Evolutionary conservation across 2,329 filamentous ascomycete species (phyloP), one percentile per base, ranked within the genome.

Genomic region (Hymenoscyphus albidus): DNA sequence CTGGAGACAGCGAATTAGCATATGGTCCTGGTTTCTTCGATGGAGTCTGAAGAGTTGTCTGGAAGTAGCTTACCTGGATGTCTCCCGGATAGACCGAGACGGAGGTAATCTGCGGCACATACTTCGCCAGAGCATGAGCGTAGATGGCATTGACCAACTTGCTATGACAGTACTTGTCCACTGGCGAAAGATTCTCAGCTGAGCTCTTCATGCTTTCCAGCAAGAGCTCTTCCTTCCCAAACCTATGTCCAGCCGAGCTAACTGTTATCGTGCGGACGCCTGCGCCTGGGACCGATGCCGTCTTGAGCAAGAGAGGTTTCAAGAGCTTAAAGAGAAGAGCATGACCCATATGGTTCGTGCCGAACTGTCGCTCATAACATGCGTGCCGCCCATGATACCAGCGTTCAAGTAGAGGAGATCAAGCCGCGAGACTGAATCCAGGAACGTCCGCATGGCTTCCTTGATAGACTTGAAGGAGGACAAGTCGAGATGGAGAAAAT

Each of bases 281-380:
- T 1, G 68, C 54, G 5, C 63, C 64, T 0, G 27, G 27, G 27
- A 27, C 16, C 56, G 48, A 40, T 4, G 69, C 64, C 3, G 75
- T 76, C 16, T 65, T 67, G n/a, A 73, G 59, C 2, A 79, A 64
- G 2, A 70, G 70, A 9, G 76, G 77, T 1, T 77, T 64, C 16
- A 82, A 69, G 2, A 76, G 72, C 63, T 77, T 74, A n/a, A 77
- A 72, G n/a, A 83, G 73, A 2, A 80, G 75, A 5, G 80, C 79
- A 62, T 82, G 80, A 18, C 81, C 80, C 55, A 83, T 68, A 69
- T 83, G 80, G 63, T 84, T 84, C 1, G 77, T 80, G 2, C 78
- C 80, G 64, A 83, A 81, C 65, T 82, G 78, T 10, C 79, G 67
- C 69, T 84, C 82, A 64, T 68, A 1, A 65, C 74, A 0, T 77